Conservation (phyloP, 306 rosid genomes). For the Fragaria iinumae region DNA sequence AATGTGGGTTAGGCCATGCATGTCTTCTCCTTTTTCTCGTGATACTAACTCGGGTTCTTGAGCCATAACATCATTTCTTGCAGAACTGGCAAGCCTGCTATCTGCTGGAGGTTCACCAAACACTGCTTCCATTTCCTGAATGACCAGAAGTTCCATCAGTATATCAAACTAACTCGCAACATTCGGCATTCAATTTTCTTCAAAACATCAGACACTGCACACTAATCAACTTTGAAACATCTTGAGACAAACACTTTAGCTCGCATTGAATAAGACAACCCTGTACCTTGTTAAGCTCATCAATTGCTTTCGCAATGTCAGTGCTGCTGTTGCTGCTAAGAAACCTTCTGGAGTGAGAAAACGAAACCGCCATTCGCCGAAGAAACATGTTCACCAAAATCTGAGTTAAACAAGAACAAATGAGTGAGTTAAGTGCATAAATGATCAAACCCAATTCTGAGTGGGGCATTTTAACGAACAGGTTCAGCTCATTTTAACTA, state of each 20-base stretch:
- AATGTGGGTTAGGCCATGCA: slow-evolving; percentile 59
- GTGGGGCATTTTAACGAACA: slow-evolving; percentile 28
- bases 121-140: slow-evolving; percentile 82
- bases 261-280: background rate
- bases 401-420: background rate
- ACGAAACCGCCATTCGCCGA: slow-evolving; percentile 46
- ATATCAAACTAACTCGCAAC: background rate
- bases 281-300: slow-evolving; percentile 72
- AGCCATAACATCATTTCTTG: slow-evolving; percentile 22
- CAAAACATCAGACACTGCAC: background rate
- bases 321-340: slow-evolving; percentile 30
- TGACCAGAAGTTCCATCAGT: background rate
- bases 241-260: background rate
- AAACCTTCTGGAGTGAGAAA: slow-evolving; percentile 53
- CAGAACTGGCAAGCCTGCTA: slow-evolving; percentile 48
- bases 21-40: slow-evolving; percentile 27
- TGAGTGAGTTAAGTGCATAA: background rate
- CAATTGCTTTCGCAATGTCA: slow-evolving; percentile 52
- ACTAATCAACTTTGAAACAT: background rate
- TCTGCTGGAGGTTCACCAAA: slow-evolving; percentile 58
- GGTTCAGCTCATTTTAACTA: background rate
- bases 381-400: slow-evolving; percentile 44
- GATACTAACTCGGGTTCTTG: slow-evolving; percentile 30
- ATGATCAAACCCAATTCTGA: background rate
- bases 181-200: background rate